Evolutionary conservation across 2,329 filamentous ascomycete species (phyloP).

Genomic region (Aspergillus persii): DNA sequence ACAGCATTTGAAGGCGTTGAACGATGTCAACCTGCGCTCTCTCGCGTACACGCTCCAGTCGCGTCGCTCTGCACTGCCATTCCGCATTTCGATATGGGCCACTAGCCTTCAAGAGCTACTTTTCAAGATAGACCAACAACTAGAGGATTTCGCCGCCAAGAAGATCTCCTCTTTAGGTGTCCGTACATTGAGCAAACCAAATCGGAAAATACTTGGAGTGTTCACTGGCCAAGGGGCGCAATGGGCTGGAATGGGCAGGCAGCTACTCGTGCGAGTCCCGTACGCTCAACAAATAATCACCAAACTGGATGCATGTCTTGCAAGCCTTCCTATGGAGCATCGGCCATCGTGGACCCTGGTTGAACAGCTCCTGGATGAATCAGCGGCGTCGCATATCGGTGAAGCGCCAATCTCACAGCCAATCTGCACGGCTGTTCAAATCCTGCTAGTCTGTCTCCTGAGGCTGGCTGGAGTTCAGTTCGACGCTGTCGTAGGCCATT

Average conservation of each 20-base stretch:
- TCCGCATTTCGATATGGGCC: neutral
- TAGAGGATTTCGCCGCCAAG: neutral
- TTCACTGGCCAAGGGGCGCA: slow-evolving; percentile 29
- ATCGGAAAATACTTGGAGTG: slow-evolving; percentile 13
- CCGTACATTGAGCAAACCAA: neutral
- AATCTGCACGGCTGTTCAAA: slow-evolving; percentile 27
- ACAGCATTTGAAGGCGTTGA: neutral
- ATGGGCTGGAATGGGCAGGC: slow-evolving; percentile 28
- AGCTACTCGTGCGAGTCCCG: slow-evolving; percentile 11
- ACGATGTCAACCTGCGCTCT: neutral
- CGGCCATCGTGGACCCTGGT: slow-evolving; percentile 22
- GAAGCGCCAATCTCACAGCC: slow-evolving; percentile 27
- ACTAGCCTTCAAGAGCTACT: neutral
- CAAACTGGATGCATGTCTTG: slow-evolving; percentile 15
- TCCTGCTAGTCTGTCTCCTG: slow-evolving; percentile 27
- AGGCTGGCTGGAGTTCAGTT: slow-evolving; percentile 33
- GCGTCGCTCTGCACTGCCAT: neutral
- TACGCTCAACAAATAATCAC: slow-evolving; percentile 12
- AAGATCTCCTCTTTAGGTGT: slow-evolving; percentile 21
- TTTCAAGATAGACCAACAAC: neutral
- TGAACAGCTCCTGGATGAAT: slow-evolving; percentile 18
- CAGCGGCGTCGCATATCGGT: slow-evolving; percentile 15
- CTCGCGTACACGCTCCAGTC: neutral
- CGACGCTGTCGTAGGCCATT: slow-evolving; percentile 47
- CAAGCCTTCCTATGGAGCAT: slow-evolving; percentile 16